Evolutionary conservation across 352 stramenopile genomes (phyloP).

Genomic region (Phytopythium aichiense): DNA sequence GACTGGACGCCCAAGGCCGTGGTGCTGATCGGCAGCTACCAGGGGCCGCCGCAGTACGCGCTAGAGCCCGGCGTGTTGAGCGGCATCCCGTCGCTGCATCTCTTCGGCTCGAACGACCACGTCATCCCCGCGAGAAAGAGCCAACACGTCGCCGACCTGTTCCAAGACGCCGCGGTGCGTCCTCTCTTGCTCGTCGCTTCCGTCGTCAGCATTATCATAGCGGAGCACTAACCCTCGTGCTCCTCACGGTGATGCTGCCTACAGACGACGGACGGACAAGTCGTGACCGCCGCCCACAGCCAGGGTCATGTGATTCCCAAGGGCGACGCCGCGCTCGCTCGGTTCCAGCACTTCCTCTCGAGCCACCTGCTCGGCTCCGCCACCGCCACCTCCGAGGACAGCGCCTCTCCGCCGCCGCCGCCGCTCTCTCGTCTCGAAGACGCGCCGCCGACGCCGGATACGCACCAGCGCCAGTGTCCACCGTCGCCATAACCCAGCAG

Average conservation of each 20-base stretch:
- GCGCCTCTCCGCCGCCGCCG: constrained; percentile 13
- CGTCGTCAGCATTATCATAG: too few relatives aligned
- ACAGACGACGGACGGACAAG: constrained; percentile 34
- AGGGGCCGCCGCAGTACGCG: constrained; percentile 52
- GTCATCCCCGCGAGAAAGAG: constrained; percentile 73
- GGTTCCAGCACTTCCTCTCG: constrained; percentile 51
- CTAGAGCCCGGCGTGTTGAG: constrained; percentile 44
- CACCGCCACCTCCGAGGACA: background rate
- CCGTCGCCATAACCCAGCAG: background rate
- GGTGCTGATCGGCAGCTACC: constrained; percentile 74
- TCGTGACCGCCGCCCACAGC: constrained; percentile 58
- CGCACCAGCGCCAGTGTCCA: background rate
- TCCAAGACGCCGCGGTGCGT: constrained; percentile 45
- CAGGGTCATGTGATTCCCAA: constrained; percentile 84
- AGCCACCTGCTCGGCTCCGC: constrained; percentile 18
- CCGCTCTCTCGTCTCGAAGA: constrained; percentile 6
- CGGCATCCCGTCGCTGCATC: constrained; percentile 60
- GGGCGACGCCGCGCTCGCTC: constrained; percentile 40
- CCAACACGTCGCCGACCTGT: constrained; percentile 61
- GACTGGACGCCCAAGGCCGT: constrained; percentile 66
- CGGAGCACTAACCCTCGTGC: background rate
- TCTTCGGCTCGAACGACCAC: constrained; percentile 79
- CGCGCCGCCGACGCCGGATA: constrained; percentile 7
- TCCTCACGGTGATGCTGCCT: background rate
- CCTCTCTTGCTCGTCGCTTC: background rate